Conservation (phyloP, 2,329 filamentous ascomycete genomes). For the Verticillium longisporum region DNA sequence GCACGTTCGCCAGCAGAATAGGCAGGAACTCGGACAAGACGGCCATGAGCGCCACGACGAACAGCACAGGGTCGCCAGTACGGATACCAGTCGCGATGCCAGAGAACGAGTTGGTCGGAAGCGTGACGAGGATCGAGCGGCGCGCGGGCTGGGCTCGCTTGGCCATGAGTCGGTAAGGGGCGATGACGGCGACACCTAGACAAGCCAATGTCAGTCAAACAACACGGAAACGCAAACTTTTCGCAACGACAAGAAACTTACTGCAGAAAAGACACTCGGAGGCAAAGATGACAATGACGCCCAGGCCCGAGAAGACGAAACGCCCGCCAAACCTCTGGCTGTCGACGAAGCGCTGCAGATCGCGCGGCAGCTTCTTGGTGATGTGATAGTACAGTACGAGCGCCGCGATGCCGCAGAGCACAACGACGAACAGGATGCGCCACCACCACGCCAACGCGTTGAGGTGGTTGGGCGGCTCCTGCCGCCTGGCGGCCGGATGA, state of each 20-base stretch:
- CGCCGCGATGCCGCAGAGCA: constrained; percentile 23
- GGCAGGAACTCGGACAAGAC: constrained; percentile 44
- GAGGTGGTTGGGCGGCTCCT: constrained; percentile 17
- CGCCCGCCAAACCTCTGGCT: constrained; percentile 33
- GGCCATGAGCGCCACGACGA: constrained; percentile 31
- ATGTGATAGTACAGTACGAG: constrained; percentile 34
- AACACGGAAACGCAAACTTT: too few species aligned
- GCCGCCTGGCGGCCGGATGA: background rate
- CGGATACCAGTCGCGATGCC: constrained; percentile 30
- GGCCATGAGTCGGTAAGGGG: constrained; percentile 35
- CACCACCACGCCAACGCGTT: constrained; percentile 26
- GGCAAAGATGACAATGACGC: constrained; percentile 31
- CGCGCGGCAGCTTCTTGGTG: constrained; percentile 4
- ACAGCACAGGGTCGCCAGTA: constrained; percentile 30
- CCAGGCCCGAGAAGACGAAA: constrained; percentile 33
- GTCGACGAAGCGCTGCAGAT: background rate
- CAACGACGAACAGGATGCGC: constrained; percentile 21
- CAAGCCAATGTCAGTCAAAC: constrained; percentile 1
- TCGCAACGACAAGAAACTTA: constrained; percentile 12
- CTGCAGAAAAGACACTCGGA: constrained; percentile 33
- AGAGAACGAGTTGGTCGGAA: constrained; percentile 36
- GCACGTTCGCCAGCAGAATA: constrained; percentile 39
- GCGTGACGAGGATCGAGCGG: constrained; percentile 31
- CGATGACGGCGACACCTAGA: constrained; percentile 37
- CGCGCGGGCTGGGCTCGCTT: constrained; percentile 23